Conservation (phyloP, 116 monocot genomes). For the Iris pallida region DNA sequence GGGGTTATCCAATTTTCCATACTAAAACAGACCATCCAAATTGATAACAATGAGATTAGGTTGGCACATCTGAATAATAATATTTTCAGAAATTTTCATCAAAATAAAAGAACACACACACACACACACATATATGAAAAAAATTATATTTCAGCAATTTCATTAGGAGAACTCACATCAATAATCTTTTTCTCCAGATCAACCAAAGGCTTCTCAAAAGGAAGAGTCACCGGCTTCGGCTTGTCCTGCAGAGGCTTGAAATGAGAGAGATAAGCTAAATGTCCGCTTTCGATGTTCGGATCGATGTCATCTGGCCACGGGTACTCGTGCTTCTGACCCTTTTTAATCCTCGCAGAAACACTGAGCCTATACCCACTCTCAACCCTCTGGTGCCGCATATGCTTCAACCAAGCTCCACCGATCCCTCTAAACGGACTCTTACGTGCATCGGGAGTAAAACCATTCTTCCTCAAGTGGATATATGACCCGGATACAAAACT, state of each 20-base stretch:
- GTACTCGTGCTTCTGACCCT: slow-evolving; percentile 74
- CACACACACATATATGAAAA: too few species aligned
- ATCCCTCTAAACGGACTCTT: slow-evolving; percentile 12
- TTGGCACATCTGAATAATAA: too few species aligned
- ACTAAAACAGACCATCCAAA: too few species aligned
- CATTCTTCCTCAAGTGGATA: slow-evolving; percentile 24
- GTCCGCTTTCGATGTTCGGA: slow-evolving; percentile 54
- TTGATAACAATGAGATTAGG: too few species aligned
- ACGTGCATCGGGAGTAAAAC: slow-evolving; percentile 12
- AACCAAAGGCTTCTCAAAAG: slow-evolving; percentile 82
- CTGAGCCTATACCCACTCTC: slow-evolving; percentile 14
- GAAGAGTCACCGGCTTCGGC: slow-evolving; percentile 67
- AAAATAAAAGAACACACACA: too few species aligned
- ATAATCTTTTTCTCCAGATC: slow-evolving; percentile 62
- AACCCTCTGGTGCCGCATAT: slow-evolving; percentile 9
- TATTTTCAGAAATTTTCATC: too few species aligned
- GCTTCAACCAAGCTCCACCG: slow-evolving; percentile 32
- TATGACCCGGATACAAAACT: slow-evolving; percentile 51
- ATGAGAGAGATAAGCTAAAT: slow-evolving; percentile 60
- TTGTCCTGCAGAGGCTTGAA: slow-evolving; percentile 71
- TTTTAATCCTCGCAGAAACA: slow-evolving; percentile 51
- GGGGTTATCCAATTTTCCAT: too few species aligned
- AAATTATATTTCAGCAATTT: too few species aligned
- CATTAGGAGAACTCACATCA: slow-evolving; percentile 39
- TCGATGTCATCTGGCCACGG: slow-evolving; percentile 84